Evolutionary conservation across 83 land plant genomes (phyloP).

Genomic region (Picea abies): DNA sequence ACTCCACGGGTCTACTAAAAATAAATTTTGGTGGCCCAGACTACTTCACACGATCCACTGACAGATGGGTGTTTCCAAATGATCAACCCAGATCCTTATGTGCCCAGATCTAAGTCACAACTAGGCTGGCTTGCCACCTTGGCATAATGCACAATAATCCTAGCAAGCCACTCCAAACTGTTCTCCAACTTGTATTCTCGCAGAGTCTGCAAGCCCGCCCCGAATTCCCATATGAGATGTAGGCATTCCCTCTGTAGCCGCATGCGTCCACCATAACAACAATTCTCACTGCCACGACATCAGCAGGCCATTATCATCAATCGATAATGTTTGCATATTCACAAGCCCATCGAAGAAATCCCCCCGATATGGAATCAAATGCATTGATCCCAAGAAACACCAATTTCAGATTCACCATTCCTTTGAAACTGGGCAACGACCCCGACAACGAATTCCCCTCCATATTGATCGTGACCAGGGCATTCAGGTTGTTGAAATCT

Average conservation of each 20-base stretch:
- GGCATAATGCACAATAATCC: too few species aligned
- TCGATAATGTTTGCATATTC: conserved; percentile 14
- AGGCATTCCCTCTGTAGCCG: too few species aligned
- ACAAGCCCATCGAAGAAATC: conserved; percentile 30
- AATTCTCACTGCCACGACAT: conserved; percentile 30
- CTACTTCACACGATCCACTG: too few species aligned
- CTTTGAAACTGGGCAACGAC: too few species aligned
- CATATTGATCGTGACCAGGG: not conserved
- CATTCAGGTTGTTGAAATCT: not conserved
- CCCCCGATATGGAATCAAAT: conserved; percentile 42
- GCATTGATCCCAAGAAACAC: conserved; percentile 33
- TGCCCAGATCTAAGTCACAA: too few species aligned
- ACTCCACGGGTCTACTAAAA: too few species aligned
- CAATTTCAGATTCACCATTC: conserved; percentile 25
- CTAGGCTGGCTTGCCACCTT: too few species aligned
- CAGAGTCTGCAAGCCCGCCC: conserved; percentile 28
- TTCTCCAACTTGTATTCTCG: conserved; percentile 33
- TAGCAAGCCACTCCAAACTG: too few species aligned
- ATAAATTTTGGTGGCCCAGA: too few species aligned
- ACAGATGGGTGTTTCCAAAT: too few species aligned
- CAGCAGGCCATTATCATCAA: conserved; percentile 30
- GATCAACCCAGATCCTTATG: too few species aligned
- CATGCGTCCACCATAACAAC: too few species aligned
- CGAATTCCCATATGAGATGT: conserved; percentile 26
- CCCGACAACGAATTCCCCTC: not conserved